Evolutionary conservation across 176 grass and related monocot genomes (phyloP), one percentile per base, ranked within the genome.

Genomic region (Poa annua): DNA sequence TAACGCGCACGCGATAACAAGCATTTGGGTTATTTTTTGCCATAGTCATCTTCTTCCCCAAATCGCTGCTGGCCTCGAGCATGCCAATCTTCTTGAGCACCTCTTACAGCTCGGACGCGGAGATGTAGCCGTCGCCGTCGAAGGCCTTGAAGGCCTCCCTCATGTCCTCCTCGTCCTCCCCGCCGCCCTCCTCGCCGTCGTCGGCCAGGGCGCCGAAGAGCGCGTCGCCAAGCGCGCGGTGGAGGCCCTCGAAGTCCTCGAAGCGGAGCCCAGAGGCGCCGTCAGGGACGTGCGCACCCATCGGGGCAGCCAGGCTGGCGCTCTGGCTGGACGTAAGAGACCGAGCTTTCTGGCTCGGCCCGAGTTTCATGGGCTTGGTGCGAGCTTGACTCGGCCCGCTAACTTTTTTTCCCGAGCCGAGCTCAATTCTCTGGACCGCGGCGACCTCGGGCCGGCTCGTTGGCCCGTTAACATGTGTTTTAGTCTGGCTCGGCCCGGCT

Each of bases 41-140:
- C n/a, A n/a, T n/a, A n/a, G n/a, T n/a, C n/a, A n/a, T n/a, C n/a
- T n/a, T n/a, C n/a, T n/a, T n/a, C n/a, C n/a, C n/a, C n/a, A n/a
- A n/a, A n/a, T n/a, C n/a, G 86, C 79, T 89, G 80, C 86, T 76
- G 33, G 80, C 88, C 84, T 94, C 88, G 20, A 86, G 86, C 57
- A 94, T 64, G 0, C 89, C 88, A 1, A 91, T 84, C 89, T 89
- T 91, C 54, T 79, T 79, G 53, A 94, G 92, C 83, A 91, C 92
- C 83, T 49, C 65, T 81, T 89, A 86, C 82, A 91, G 92, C 84
- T 94, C 92, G 6, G 84, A 59, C 8, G 86, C 86, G 1, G 92
- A 94, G 86, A 94, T 91, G 92, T 89, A 91, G 8, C 92, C 88
- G 80, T 91, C 92, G 62, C 92, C 89, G 84, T 91, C 92, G 81